Evolutionary conservation across 208 protist genomes (phyloP).

Genomic region (Trypanosoma rangeli): DNA sequence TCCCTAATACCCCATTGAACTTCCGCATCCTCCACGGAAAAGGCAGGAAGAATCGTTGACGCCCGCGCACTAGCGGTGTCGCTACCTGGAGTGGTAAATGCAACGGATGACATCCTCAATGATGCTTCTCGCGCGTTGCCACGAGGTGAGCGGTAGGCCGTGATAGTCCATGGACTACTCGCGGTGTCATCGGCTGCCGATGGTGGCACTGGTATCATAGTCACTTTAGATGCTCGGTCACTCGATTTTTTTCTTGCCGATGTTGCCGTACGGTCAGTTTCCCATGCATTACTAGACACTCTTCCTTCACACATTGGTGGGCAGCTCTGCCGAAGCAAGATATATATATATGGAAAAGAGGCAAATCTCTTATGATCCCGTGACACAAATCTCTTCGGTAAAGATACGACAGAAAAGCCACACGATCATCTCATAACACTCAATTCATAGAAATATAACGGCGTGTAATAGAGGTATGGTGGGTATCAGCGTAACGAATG

Average conservation of each 20-base stretch:
- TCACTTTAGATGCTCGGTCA: background rate
- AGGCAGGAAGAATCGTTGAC: background rate
- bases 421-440: too few relatives aligned
- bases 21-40: background rate
- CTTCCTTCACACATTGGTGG: background rate
- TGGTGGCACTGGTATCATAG: background rate
- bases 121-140: background rate
- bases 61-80: background rate
- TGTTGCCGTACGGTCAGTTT: background rate
- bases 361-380: too few relatives aligned
- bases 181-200: slow-evolving; percentile 5
- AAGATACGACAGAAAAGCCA: too few relatives aligned
- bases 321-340: background rate
- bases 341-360: too few relatives aligned
- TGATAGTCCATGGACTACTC: slow-evolving; percentile 15
- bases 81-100: background rate
- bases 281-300: background rate
- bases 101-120: background rate
- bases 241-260: background rate
- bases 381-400: too few relatives aligned
- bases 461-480: too few relatives aligned
- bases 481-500: too few relatives aligned
- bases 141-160: background rate
- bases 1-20: background rate
- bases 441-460: too few relatives aligned